These are phyloP conservation scores for Cladosporium halotolerans DNA, from an alignment of 2,329 filamentous ascomycete species.

Conservation along the genomic window DNA sequence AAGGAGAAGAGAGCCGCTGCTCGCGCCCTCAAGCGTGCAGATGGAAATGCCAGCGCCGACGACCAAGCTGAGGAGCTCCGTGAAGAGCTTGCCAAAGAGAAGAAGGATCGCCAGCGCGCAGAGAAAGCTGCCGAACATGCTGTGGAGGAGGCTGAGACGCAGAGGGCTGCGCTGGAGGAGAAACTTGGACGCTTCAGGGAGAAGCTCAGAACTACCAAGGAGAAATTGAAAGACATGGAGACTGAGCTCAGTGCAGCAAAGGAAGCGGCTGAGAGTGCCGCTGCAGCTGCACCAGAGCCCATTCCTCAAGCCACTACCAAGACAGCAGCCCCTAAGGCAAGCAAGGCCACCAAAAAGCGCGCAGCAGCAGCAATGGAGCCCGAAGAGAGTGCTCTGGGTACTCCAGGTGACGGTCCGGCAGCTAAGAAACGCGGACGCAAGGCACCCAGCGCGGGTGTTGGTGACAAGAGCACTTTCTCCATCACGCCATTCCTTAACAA, in stretches of 20 bases:
- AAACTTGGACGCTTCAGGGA: constrained; percentile 63
- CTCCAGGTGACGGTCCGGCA: constrained; percentile 42
- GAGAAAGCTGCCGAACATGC: constrained; percentile 52
- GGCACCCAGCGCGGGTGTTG: constrained; percentile 54
- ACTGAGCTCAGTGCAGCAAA: constrained; percentile 42
- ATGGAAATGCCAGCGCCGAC: constrained; percentile 36
- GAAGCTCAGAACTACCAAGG: constrained; percentile 64
- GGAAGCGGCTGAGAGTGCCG: constrained; percentile 27
- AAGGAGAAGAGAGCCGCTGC: constrained; percentile 29
- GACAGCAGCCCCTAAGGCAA: constrained; percentile 30
- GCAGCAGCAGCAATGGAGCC: constrained; percentile 39
- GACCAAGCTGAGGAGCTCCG: constrained; percentile 43
- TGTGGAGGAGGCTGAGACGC: constrained; percentile 54
- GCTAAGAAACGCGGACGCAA: constrained; percentile 41
- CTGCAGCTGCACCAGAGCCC: constrained; percentile 20
- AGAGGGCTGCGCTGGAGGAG: constrained; percentile 61
- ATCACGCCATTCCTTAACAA: constrained; percentile 90
- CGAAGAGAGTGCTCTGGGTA: constrained; percentile 43
- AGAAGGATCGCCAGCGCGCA: constrained; percentile 45
- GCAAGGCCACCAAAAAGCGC: constrained; percentile 38
- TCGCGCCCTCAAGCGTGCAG: constrained; percentile 36
- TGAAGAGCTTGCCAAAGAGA: constrained; percentile 46
- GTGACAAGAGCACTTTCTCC: constrained; percentile 87
- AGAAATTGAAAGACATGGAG: constrained; percentile 64
- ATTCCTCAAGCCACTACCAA: constrained; percentile 26